Evolutionary conservation across 768 basidiomycete species (phyloP), one percentile per base, ranked within the genome.

Genomic region (Mycena pura): DNA sequence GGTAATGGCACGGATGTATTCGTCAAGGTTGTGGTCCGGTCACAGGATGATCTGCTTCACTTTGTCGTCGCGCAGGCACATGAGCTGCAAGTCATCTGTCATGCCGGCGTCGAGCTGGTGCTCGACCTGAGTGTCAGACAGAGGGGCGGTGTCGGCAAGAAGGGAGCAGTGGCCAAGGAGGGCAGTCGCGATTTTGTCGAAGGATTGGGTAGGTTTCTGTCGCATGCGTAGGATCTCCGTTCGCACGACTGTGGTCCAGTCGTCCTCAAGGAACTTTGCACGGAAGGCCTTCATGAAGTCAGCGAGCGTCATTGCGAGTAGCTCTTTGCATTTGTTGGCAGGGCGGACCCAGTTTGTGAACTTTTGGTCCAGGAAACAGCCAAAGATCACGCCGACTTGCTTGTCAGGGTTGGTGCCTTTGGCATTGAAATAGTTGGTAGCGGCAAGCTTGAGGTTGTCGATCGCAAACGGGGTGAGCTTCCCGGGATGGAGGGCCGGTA

Each of bases 91-190:
- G n/a, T 49, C 47, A 10, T 49, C 47, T 3, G 47, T 5, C 47
- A 49, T 49, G 15, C 47, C 47, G 9, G 47, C 47, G n/a, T 32
- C 47, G 47, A 49, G 47, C 19, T 49, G 47, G 32, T 32, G 47
- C 5, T 15, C 29, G 29, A 25, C 34, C 31, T 31, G 29, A 13
- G 10, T 22, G 8, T 49, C 47, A n/a, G 8, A 8, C 19, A 49
- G 31, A 21, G 47, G 47, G 7, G 28, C 31, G n/a, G 47, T 28
- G 31, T 49, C 47, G 6, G 46, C 46, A 28, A 47, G 46, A 19
- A 47, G 46, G 46, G 46, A 47, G 14, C 27, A n/a, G 28, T 47
- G 46, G 25, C 27, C 6, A 22, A 47, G 41, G 9, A 43, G 41
- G 19, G 41, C 11, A 43, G 41, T 43, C 8, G 41, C 41, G 19